phyloP scores from a whole-genome alignment of 495 filamentous ascomycete species.

The Friedmanniomyces endolithicus region DNA sequence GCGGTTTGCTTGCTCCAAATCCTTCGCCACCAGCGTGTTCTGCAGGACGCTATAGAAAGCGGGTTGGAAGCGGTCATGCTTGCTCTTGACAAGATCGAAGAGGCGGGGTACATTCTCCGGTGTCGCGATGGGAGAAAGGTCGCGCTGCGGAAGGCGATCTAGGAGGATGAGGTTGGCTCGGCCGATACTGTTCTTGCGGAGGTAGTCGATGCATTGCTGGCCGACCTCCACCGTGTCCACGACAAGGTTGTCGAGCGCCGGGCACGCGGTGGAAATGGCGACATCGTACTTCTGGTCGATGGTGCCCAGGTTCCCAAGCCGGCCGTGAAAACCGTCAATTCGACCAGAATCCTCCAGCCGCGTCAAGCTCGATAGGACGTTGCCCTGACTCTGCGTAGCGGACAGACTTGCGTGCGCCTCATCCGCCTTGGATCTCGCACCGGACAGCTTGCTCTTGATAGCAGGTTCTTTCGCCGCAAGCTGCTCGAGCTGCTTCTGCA shows the following conservation, averaged over 20 bases:
- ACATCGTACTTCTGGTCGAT: constrained; percentile 93
- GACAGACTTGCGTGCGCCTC: constrained; percentile 84
- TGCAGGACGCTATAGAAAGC: constrained; percentile 90
- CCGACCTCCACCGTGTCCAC: constrained; percentile 90
- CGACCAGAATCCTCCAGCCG: constrained; percentile 89
- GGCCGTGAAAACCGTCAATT: constrained; percentile 91
- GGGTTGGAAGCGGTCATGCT: constrained; percentile 72
- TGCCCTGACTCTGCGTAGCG: constrained; percentile 80
- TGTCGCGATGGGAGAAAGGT: constrained; percentile 67
- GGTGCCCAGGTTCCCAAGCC: constrained; percentile 87
- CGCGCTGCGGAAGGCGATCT: constrained; percentile 64
- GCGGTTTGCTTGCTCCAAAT: constrained; percentile 84
- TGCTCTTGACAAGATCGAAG: constrained; percentile 84
- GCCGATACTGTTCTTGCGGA: constrained; percentile 95
- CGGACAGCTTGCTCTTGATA: constrained; percentile 67
- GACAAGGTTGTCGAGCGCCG: constrained; percentile 82
- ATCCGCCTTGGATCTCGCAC: constrained; percentile 82
- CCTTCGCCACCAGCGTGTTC: constrained; percentile 85
- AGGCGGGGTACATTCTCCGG: constrained; percentile 85
- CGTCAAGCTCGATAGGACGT: constrained; percentile 82
- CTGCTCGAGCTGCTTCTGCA: constrained; percentile 59
- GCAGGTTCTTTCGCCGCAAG: constrained; percentile 66
- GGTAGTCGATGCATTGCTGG: constrained; percentile 93
- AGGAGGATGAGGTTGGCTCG: constrained; percentile 93
- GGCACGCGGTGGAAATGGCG: constrained; percentile 92